Evolutionary conservation across 2,329 filamentous ascomycete genomes (phyloP).

Genomic region (Apiospora pterosperma): DNA sequence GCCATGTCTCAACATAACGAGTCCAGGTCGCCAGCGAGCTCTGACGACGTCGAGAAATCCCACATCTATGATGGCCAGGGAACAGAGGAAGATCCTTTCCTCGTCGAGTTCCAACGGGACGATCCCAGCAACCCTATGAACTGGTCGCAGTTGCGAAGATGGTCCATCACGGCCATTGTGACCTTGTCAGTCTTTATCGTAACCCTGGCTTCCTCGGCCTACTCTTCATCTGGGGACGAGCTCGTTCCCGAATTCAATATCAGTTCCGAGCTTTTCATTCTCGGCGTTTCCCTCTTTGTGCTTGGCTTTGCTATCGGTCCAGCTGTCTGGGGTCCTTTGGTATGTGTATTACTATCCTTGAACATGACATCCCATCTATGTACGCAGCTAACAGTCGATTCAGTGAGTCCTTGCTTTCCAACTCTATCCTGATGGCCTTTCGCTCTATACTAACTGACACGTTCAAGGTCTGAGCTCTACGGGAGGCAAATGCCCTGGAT

Average conservation of each 20-base stretch:
- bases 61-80: neutral
- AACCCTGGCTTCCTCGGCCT: constrained; percentile 48
- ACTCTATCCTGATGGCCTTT: no score
- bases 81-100: constrained; percentile 39
- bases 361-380: neutral
- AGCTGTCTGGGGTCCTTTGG: constrained; percentile 48
- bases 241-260: constrained; percentile 38
- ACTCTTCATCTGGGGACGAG: constrained; percentile 31
- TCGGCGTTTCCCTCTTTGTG: constrained; percentile 50
- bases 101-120: constrained; percentile 46
- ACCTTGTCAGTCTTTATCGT: constrained; percentile 49
- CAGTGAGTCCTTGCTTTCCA: no score
- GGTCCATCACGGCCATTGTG: constrained; percentile 45
- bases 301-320: constrained; percentile 48
- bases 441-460: no score
- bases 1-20: neutral
- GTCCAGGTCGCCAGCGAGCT: neutral
- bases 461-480: constrained; percentile 56
- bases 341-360: neutral
- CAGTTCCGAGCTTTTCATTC: constrained; percentile 37
- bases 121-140: constrained; percentile 53
- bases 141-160: constrained; percentile 43
- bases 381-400: no score
- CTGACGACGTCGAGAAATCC: neutral
- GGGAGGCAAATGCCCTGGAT: constrained; percentile 59